phyloP scores from a whole-genome alignment of 495 filamentous ascomycete genomes.

The Penicillium tannophilum region DNA sequence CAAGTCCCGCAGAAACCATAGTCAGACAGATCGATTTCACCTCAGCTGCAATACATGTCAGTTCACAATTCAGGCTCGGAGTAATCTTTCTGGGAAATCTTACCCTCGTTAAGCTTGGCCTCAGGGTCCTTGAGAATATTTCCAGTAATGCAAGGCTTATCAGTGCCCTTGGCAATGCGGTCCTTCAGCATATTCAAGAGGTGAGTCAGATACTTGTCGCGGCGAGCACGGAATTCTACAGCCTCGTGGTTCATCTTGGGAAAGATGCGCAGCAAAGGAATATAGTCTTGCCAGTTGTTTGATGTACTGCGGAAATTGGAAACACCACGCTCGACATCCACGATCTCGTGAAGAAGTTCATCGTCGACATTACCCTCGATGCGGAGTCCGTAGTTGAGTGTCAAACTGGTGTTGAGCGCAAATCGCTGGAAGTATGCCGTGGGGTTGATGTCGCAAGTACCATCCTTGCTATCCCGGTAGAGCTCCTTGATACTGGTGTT shows the following conservation, averaged over 20 bases:
- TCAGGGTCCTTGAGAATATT: constrained; percentile 69
- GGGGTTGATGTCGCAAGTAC: constrained; percentile 63
- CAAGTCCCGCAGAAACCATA: constrained; percentile 74
- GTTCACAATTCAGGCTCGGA: not conserved
- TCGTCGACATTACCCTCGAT: constrained; percentile 62
- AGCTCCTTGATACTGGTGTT: constrained; percentile 67
- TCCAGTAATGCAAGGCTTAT: constrained; percentile 71
- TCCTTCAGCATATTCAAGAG: constrained; percentile 62
- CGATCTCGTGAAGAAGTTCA: constrained; percentile 61
- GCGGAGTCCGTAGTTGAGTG: constrained; percentile 66
- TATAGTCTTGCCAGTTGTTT: constrained; percentile 74
- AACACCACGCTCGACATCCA: constrained; percentile 62
- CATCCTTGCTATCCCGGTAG: constrained; percentile 56
- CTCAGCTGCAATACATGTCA: constrained; percentile 48
- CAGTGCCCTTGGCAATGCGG: constrained; percentile 59
- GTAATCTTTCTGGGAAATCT: constrained; percentile 11
- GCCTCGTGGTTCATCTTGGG: constrained; percentile 57
- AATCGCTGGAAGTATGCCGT: constrained; percentile 67
- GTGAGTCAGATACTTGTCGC: constrained; percentile 60
- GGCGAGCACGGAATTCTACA: constrained; percentile 52
- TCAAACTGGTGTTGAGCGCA: constrained; percentile 66
- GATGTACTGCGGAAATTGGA: constrained; percentile 66
- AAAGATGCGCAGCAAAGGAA: constrained; percentile 61
- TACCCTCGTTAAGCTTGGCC: constrained; percentile 61
- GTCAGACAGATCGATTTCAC: constrained; percentile 73